Evolutionary conservation across 352 stramenopile species (phyloP).

Genomic region (Pythium volutum): DNA sequence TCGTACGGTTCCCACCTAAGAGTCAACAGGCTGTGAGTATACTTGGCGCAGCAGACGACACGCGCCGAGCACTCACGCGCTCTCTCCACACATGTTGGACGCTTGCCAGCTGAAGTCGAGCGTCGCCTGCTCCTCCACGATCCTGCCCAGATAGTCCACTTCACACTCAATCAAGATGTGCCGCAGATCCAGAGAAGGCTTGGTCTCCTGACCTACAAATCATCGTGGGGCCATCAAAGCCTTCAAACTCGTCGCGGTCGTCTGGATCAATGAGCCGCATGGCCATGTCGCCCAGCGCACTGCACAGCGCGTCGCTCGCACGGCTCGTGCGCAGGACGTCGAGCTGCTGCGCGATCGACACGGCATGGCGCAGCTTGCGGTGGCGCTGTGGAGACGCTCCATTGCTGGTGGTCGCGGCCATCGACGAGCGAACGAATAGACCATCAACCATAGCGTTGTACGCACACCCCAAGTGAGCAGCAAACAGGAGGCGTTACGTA

Average conservation of each 20-base stretch:
- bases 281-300: conserved; percentile 52
- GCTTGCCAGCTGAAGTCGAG: conserved; percentile 35
- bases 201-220: conserved; percentile 31
- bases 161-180: neutral
- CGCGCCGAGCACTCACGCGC: neutral
- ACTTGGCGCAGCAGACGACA: neutral
- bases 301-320: conserved; percentile 29
- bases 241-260: conserved; percentile 53
- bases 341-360: conserved; percentile 34
- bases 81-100: conserved; percentile 34
- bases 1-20: conserved; percentile 45
- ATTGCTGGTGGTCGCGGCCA: conserved; percentile 1
- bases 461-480: too few relatives aligned
- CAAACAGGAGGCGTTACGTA: too few relatives aligned
- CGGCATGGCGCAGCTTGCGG: conserved; percentile 8
- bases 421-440: conserved; percentile 9
- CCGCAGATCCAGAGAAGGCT: neutral
- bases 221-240: conserved; percentile 48
- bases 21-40: neutral
- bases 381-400: conserved; percentile 3
- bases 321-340: conserved; percentile 40
- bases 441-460: conserved; percentile 27
- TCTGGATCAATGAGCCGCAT: conserved; percentile 51
- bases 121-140: conserved; percentile 57
- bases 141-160: conserved; percentile 59